Percentiles rank a stretch among this genome's conserved stretches.
These are phyloP conservation scores for Amylostereum areolatum DNA, from an alignment of 1,284 basidiomycete genomes.

Conservation along the genomic window DNA sequence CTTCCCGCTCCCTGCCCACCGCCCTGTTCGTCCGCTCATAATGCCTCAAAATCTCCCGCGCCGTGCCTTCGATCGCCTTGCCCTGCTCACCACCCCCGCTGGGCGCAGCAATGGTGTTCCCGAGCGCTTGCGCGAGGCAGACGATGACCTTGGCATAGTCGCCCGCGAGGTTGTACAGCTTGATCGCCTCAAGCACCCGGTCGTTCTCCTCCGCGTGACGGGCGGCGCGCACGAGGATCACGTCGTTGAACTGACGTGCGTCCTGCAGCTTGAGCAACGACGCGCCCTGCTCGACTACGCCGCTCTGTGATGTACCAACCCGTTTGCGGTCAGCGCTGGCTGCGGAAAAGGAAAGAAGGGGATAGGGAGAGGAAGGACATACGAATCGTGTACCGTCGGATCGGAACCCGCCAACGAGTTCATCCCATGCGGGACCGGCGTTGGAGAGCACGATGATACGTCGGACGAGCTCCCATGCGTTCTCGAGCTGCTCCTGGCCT, in stretches of 20 bases:
- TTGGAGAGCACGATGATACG: slow-evolving; percentile 87
- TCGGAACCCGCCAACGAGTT: slow-evolving; percentile 87
- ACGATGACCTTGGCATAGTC: slow-evolving; percentile 87
- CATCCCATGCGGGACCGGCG: slow-evolving; percentile 80
- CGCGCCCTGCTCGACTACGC: slow-evolving; percentile 82
- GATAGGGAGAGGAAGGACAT: slow-evolving; percentile 28
- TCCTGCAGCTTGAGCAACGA: slow-evolving; percentile 72
- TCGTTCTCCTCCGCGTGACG: slow-evolving; percentile 71
- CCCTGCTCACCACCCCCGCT: slow-evolving; percentile 64
- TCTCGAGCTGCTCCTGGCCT: slow-evolving; percentile 81
- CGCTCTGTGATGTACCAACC: too few species aligned
- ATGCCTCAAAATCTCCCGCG: slow-evolving; percentile 78
- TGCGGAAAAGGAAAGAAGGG: too few species aligned
- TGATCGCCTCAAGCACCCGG: slow-evolving; percentile 86
- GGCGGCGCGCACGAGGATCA: slow-evolving; percentile 82
- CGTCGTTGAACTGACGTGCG: slow-evolving; percentile 69
- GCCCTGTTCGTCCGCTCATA: slow-evolving; percentile 81
- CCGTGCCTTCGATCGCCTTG: slow-evolving; percentile 70
- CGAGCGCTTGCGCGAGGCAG: slow-evolving; percentile 85
- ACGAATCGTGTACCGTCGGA: slow-evolving; percentile 87
- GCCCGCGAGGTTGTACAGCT: slow-evolving; percentile 92
- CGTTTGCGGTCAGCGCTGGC: too few species aligned
- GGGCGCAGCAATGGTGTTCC: slow-evolving; percentile 74
- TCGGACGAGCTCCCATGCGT: slow-evolving; percentile 82
- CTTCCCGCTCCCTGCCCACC: slow-evolving; percentile 72